Evolutionary conservation across 257 asterid species (phyloP), one percentile per base, ranked within the genome.

Genomic region (Scutellaria galericulata): DNA sequence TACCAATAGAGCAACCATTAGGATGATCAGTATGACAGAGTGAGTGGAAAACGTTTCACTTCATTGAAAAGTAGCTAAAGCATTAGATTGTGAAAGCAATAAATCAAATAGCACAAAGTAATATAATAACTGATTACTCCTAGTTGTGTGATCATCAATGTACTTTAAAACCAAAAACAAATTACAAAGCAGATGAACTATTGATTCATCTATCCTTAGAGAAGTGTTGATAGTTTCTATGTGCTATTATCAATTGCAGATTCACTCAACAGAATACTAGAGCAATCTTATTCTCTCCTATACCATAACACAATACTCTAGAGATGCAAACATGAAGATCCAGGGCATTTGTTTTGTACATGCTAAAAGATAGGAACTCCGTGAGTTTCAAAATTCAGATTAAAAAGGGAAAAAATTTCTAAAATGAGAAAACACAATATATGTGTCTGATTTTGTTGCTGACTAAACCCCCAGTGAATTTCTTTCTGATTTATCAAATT

Each of bases 401-500:
- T 9, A 50, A 18, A 12, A 48, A 59, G 41, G 61, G 48, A 55
- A 67, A 52, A 52, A 54, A 57, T 12, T 58, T 13, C 39, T 48
- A 9, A 9, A 47, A 54, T 54, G 27, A 63, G 27, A n/a, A 44
- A 70, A 45, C 13, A 39, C 13, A 18, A 18, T 18, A 4, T 15
- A 53, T 13, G 24, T 54, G 2, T 46, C 7, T 35, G 44, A 48
- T 60, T 66, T 67, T 68, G 42, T 57, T 5, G 59, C 57, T 22
- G 69, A 84, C 98, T 83, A 72, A 93, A 97, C 89, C 98, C 98
- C 99, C 99, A 95, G 66, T 83, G 98, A 59, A 95, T 83, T 81
- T 95, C 99, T 77, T 86, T 95, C 89, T 84, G 98, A 85, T 95
- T 95, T 79, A 88, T 82, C 78, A 88, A 74, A 82, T 88, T 86